These are phyloP conservation scores for Scleroderma bovista DNA, from an alignment of 768 basidiomycete species.

Conservation along the genomic window DNA sequence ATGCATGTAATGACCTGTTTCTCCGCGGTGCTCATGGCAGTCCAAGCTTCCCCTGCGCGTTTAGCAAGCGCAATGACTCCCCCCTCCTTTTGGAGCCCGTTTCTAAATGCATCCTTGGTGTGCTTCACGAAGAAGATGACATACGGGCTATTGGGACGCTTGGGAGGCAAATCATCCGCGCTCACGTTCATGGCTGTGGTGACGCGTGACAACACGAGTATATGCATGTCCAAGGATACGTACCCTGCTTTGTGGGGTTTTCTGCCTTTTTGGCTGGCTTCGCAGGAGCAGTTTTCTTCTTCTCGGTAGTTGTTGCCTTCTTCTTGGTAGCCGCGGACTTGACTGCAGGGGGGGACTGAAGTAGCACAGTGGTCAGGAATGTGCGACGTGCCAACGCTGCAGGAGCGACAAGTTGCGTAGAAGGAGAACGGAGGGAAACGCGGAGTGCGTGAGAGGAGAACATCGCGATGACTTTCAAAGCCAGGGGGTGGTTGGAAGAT, in stretches of 20 bases:
- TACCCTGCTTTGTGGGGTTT: conserved; percentile 12
- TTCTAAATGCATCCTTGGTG: conserved; percentile 1
- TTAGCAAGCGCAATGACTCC: conserved; percentile 7
- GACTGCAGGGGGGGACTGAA: conserved; percentile 3
- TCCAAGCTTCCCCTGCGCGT: conserved; percentile 27
- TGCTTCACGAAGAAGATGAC: conserved; percentile 19
- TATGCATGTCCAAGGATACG: neutral
- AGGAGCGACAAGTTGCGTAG: neutral
- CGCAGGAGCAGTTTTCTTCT: no score
- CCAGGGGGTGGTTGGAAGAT: no score
- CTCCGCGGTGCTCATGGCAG: conserved; percentile 24
- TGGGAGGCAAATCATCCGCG: conserved; percentile 20
- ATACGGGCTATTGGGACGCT: conserved; percentile 21
- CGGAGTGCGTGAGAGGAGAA: conserved; percentile 14
- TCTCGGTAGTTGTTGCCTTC: no score
- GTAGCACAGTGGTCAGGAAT: conserved; percentile 17
- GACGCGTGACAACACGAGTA: neutral
- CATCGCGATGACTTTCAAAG: no score
- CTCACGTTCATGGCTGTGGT: conserved; percentile 10
- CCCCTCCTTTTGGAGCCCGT: neutral
- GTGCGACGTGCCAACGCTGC: conserved; percentile 19
- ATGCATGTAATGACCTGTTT: conserved; percentile 28
- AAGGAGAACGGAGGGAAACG: neutral
- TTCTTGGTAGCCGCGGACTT: conserved; percentile 4
- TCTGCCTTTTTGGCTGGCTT: conserved; percentile 3